A percentile compares a stretch with the other conserved stretches of the same genome.
Evolutionary conservation across 169 alveolate species (phyloP).

Genomic region (Eimeria acervulina): DNA sequence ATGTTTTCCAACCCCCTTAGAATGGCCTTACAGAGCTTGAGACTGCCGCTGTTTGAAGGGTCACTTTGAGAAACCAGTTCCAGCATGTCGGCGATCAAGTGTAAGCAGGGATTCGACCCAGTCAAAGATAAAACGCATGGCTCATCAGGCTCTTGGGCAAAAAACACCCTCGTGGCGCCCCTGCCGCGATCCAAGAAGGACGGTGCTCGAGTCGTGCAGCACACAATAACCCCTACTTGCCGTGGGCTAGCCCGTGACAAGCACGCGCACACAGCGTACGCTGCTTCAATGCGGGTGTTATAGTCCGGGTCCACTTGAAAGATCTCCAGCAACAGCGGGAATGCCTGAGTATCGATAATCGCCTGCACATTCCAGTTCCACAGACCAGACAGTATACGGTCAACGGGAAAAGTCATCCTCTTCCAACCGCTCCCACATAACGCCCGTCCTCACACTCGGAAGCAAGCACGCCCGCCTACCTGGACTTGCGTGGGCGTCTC

Average conservation of each 20-base stretch:
- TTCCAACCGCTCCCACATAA: background rate
- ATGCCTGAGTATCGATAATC: conserved; percentile 90
- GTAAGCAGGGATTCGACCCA: conserved; percentile 86
- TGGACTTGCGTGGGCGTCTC: conserved; percentile 90
- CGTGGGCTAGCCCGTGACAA: conserved; percentile 90
- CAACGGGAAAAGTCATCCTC: background rate
- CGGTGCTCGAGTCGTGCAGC: conserved; percentile 89
- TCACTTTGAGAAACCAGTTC: conserved; percentile 92
- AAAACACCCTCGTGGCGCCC: conserved; percentile 28
- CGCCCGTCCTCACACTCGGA: background rate
- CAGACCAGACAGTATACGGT: background rate
- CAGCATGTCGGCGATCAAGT: conserved; percentile 91
- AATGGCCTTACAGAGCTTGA: conserved; percentile 91
- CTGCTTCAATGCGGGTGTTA: conserved; percentile 92
- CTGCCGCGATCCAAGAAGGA: conserved; percentile 73
- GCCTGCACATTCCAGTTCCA: conserved; percentile 84
- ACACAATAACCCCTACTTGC: conserved; percentile 92
- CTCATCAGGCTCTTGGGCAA: conserved; percentile 71
- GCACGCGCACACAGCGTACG: conserved; percentile 94
- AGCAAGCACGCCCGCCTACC: conserved; percentile 28
- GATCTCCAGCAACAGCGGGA: conserved; percentile 89
- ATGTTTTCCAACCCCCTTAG: conserved; percentile 92
- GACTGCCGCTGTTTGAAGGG: conserved; percentile 91
- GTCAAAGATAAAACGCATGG: conserved; percentile 80
- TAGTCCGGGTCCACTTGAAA: conserved; percentile 90